Conservation (phyloP, 169 alveolate species). For the Theileria orientalis region DNA sequence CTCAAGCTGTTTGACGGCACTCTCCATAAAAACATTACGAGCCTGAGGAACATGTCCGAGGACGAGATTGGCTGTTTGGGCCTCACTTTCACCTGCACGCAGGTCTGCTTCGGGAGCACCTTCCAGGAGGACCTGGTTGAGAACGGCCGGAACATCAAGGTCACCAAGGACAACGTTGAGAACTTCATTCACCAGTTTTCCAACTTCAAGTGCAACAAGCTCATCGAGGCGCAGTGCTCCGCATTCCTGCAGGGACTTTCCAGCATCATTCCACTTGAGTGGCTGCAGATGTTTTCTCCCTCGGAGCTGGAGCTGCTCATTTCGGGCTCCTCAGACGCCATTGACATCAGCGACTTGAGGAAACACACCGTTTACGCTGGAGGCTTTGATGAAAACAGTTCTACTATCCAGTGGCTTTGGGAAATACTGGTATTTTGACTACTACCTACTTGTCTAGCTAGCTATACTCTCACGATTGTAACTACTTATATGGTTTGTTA, state of each 20-base stretch:
- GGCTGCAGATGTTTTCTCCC: conserved; percentile 89
- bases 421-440: conserved; percentile 78
- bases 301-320: conserved; percentile 91
- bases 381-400: conserved; percentile 81
- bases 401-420: conserved; percentile 89
- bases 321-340: conserved; percentile 86
- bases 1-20: conserved; percentile 74
- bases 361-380: conserved; percentile 88
- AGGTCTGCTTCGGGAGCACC: conserved; percentile 30
- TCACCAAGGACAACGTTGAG: conserved; percentile 49
- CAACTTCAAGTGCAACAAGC: conserved; percentile 86
- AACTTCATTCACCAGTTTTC: conserved; percentile 43
- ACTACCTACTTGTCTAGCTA: not conserved
- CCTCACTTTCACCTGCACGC: conserved; percentile 45
- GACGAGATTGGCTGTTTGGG: conserved; percentile 49
- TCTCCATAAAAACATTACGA: conserved; percentile 36
- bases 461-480: not conserved
- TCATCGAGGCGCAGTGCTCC: conserved; percentile 75
- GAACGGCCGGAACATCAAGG: conserved; percentile 53
- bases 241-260: conserved; percentile 85
- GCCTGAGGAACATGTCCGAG: conserved; percentile 48
- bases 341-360: conserved; percentile 89
- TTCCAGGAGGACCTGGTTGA: conserved; percentile 29
- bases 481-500: not conserved
- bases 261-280: conserved; percentile 84